A percentile compares a stretch with the other conserved stretches of the same genome.
These are phyloP conservation scores for Nakazawaea ambrosiae DNA, from an alignment of 805 yeast genomes.

Conservation along the genomic window DNA sequence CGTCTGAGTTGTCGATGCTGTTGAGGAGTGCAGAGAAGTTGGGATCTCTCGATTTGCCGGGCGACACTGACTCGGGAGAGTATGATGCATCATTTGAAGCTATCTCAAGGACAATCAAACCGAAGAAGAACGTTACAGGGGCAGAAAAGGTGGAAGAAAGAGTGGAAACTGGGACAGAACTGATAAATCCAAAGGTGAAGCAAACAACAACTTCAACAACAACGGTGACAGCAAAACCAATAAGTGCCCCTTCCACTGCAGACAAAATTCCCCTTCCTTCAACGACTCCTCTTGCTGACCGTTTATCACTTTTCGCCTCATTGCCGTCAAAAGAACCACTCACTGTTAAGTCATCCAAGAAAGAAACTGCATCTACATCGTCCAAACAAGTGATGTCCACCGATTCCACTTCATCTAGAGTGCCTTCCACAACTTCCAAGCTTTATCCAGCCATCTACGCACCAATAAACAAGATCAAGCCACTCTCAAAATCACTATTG, in stretches of 20 bases:
- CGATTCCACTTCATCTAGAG: no score
- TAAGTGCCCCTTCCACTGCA: no score
- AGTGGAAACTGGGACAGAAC: no score
- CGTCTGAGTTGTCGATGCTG: slow-evolving; percentile 4
- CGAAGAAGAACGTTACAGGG: slow-evolving; percentile 10
- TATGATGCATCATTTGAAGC: slow-evolving; percentile 8
- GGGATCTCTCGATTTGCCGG: background rate
- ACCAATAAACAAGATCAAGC: background rate
- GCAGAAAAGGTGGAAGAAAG: no score
- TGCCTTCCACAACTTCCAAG: no score
- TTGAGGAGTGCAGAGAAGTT: slow-evolving; percentile 10
- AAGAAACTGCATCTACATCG: no score
- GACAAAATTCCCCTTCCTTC: no score
- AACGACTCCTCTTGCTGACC: slow-evolving; percentile 16
- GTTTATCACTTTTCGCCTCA: slow-evolving; percentile 19
- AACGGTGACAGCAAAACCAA: no score
- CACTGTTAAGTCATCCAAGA: slow-evolving; percentile 20
- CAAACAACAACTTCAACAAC: no score
- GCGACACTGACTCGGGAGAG: background rate
- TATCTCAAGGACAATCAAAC: slow-evolving; percentile 12
- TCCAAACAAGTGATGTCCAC: no score
- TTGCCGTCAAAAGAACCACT: slow-evolving; percentile 23
- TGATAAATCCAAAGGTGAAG: no score
- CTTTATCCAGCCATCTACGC: background rate
- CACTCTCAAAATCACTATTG: background rate